Evolutionary conservation across 2,329 filamentous ascomycete species (phyloP).

Genomic region (Sarocladium strictum): DNA sequence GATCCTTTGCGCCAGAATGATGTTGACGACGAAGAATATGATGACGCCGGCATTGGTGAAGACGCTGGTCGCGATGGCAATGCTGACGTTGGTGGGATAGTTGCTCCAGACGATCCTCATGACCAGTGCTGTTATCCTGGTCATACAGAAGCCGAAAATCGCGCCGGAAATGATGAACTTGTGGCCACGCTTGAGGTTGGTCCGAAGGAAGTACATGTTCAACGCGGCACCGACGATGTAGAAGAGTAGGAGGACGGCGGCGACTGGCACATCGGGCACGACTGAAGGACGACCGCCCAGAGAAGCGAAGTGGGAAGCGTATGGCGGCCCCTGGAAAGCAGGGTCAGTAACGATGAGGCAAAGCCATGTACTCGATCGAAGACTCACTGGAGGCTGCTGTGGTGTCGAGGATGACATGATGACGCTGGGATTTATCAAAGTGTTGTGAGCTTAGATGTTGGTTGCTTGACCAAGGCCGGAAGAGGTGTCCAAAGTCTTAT

Average conservation of each 20-base stretch:
- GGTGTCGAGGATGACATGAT: neutral
- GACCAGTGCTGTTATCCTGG: slow-evolving; percentile 43
- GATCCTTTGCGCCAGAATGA: slow-evolving; percentile 71
- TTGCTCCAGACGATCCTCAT: slow-evolving; percentile 49
- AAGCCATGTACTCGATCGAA: neutral
- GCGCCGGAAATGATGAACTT: slow-evolving; percentile 56
- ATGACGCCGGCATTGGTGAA: slow-evolving; percentile 70
- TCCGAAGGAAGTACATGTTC: slow-evolving; percentile 54
- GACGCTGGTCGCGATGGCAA: slow-evolving; percentile 57
- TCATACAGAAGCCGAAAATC: slow-evolving; percentile 53
- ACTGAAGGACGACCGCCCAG: slow-evolving; percentile 54
- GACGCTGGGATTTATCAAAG: neutral
- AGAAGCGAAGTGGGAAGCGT: slow-evolving; percentile 35
- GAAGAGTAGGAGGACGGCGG: slow-evolving; percentile 53
- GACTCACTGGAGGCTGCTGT: neutral
- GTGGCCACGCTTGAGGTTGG: slow-evolving; percentile 42
- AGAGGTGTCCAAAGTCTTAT: too few species aligned
- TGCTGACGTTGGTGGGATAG: slow-evolving; percentile 28
- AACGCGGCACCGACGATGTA: slow-evolving; percentile 46
- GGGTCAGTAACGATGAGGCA: slow-evolving; percentile 3
- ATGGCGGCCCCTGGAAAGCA: slow-evolving; percentile 27
- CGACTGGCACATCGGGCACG: slow-evolving; percentile 58
- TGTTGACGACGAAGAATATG: slow-evolving; percentile 70
- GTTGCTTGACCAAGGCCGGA: neutral
- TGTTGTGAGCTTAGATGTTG: neutral